Evolutionary conservation across 2,329 filamentous ascomycete genomes (phyloP).

Genomic region (Dactylellina parvicollis): DNA sequence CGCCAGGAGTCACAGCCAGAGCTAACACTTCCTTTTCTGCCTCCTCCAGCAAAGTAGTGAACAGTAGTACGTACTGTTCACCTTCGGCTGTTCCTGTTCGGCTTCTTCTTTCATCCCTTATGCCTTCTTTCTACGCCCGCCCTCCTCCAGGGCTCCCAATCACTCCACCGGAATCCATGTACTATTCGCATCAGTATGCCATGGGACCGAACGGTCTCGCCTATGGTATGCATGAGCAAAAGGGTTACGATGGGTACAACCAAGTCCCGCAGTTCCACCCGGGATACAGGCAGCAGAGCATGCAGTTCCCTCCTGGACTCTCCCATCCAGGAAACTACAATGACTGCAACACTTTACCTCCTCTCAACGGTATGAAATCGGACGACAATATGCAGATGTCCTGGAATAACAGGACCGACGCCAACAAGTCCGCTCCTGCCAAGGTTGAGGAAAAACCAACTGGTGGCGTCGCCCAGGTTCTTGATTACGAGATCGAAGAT

Average conservation of each 20-base stretch:
- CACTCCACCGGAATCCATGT: slow-evolving; percentile 50
- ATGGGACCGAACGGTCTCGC: slow-evolving; percentile 31
- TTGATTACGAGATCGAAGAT: slow-evolving; percentile 95
- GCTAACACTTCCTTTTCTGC: slow-evolving; percentile 43
- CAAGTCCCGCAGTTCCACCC: slow-evolving; percentile 54
- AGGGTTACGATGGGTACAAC: slow-evolving; percentile 56
- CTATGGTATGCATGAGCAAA: slow-evolving; percentile 54
- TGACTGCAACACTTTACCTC: slow-evolving; percentile 45
- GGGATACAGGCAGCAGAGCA: slow-evolving; percentile 53
- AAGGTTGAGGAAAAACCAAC: slow-evolving; percentile 59
- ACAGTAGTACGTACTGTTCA: slow-evolving; percentile 51
- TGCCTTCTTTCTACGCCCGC: slow-evolving; percentile 54
- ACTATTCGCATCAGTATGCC: slow-evolving; percentile 48
- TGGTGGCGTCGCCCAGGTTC: slow-evolving; percentile 89
- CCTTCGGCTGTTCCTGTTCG: slow-evolving; percentile 57
- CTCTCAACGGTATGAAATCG: slow-evolving; percentile 42
- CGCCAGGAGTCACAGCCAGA: slow-evolving; percentile 17
- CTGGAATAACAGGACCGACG: slow-evolving; percentile 54
- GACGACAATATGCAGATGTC: slow-evolving; percentile 52
- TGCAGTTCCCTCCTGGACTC: slow-evolving; percentile 55
- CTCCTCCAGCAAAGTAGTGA: slow-evolving; percentile 52
- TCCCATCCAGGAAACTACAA: slow-evolving; percentile 54
- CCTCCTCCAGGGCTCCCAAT: slow-evolving; percentile 51
- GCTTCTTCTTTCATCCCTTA: slow-evolving; percentile 51
- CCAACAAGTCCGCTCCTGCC: slow-evolving; percentile 53